These are phyloP conservation scores for Leccinum longicurvipes DNA, from an alignment of 768 basidiomycete genomes.

Conservation along the genomic window DNA sequence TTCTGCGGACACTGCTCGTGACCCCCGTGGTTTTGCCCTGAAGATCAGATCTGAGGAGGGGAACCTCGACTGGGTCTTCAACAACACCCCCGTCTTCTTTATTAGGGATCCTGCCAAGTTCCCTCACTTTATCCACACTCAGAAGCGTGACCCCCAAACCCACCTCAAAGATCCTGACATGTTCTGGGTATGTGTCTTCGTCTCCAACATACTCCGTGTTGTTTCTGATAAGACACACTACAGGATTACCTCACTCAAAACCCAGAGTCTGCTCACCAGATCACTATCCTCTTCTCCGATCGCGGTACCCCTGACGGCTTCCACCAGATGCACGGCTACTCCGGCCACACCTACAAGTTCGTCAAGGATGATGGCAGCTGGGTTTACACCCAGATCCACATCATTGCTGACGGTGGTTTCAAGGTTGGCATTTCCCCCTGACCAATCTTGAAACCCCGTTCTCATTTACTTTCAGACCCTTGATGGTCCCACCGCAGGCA, in stretches of 20 bases:
- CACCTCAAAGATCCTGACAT: constrained; percentile 85
- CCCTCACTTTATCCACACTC: constrained; percentile 93
- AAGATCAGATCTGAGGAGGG: constrained; percentile 90
- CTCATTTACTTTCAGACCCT: constrained; percentile 51
- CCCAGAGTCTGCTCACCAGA: constrained; percentile 85
- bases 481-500: constrained; percentile 59
- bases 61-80: constrained; percentile 90
- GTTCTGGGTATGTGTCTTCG: constrained; percentile 61
- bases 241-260: constrained; percentile 89
- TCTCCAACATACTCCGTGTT: neutral
- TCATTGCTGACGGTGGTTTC: constrained; percentile 75
- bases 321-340: constrained; percentile 88
- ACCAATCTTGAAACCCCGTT: neutral
- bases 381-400: constrained; percentile 85
- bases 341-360: constrained; percentile 89
- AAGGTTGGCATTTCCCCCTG: constrained; percentile 46
- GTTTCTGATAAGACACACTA: constrained; percentile 2
- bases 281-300: constrained; percentile 92
- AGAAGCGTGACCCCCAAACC: constrained; percentile 89
- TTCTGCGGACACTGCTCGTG: constrained; percentile 90
- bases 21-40: constrained; percentile 90
- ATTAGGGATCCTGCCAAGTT: constrained; percentile 86
- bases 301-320: constrained; percentile 91
- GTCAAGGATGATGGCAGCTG: constrained; percentile 81
- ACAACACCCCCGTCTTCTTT: constrained; percentile 92